Evolutionary conservation across 108 stramenopile species (phyloP), one percentile per base, ranked within the genome.

Genomic region (Skeletonema marinoi): DNA sequence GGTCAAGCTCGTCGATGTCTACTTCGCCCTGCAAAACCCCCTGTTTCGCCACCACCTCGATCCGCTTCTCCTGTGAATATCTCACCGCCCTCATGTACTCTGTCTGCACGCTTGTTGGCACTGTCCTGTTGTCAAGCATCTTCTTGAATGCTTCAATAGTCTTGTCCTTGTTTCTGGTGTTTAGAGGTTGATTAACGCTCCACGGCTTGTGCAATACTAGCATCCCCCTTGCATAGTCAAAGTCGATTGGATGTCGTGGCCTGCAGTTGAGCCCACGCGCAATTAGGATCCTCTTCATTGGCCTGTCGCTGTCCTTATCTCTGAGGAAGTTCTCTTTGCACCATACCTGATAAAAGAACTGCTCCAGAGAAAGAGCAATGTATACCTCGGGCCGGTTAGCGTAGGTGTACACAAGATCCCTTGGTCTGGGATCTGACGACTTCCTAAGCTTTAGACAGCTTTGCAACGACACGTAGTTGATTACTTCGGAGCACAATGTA

Each of bases 201-300:
- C 74, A 75, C 1, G 65, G 65, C n/a, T 58, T 66, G 74, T 75
- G 65, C 35, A 75, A 11, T 1, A 75, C 39, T 10, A 75, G 35
- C 66, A 75, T 67, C 3, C 44, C 65, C 13, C 74, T 58, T 12
- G 74, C 74, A 67, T 67, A 75, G 0, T 75, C 36, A 39, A 54
- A 75, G 17, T 33, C 17, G 17, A 60, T 51, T 21, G 74, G 74
- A 38, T 75, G 41, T 0, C 16, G 8, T 6, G 74, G 30, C 29
- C 54, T 66, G 11, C 56, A 48, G 29, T 66, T 66, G 36, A 59
- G 19, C 3, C 74, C 74, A 13, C 10, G 64, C 12, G 31, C 44
- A 25, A 25, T 25, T 25, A 25, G 25, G 25, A 25, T 25, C 25
- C 25, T 25, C 25, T 25, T 25, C 25, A 25, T 25, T 25, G 25